Evolutionary conservation across 179 eudicot genomes (phyloP), one percentile per base, ranked within the genome.

Genomic region (Drosera spatulata): DNA sequence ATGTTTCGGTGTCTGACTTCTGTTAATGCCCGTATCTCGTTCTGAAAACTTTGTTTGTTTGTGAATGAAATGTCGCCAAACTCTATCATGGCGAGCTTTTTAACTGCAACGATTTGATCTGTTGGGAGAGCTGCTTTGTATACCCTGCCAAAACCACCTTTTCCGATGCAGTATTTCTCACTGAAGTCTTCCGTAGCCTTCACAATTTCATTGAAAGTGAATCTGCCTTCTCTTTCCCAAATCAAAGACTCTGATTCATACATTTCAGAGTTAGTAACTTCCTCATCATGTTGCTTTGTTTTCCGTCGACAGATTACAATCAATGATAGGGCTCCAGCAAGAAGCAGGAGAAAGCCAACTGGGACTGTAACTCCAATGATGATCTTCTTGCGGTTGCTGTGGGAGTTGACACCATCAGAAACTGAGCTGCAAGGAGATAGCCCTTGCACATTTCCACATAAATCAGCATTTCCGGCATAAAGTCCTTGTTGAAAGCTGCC

Each of bases 1-100:
- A 87, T 82, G 49, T 87, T 87, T 69, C 95, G 55, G 70, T 87
- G 95, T 58, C 93, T 72, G 11, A 78, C 79, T 69, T 85, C 85
- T 60, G 89, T 85, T 67, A 88, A 41, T 56, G 87, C 79, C 55
- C 68, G 67, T 22, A 88, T 85, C 74, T 85, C 96, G 64, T 81
- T 85, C 74, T 77, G 80, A 33, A 85, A 87, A 61, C 84, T 77
- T 14, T 59, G 64, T 11, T 63, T 74, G 59, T 69, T 76, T 48
- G 56, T 15, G 60, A 39, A 43, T 14, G 77, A 72, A 64, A 71
- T 45, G 41, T 74, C 77, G 12, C 56, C 57, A 11, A 80, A 75
- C 38, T 81, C 88, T 22, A 79, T 61, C 58, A 78, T 59, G 54
- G 75, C 66, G 60, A 85, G 78, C 71, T 70, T 77, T 70, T 87